These are phyloP conservation scores for Pelargonium nanum DNA, from an alignment of 345 rosid species.

Conservation along the genomic window DNA sequence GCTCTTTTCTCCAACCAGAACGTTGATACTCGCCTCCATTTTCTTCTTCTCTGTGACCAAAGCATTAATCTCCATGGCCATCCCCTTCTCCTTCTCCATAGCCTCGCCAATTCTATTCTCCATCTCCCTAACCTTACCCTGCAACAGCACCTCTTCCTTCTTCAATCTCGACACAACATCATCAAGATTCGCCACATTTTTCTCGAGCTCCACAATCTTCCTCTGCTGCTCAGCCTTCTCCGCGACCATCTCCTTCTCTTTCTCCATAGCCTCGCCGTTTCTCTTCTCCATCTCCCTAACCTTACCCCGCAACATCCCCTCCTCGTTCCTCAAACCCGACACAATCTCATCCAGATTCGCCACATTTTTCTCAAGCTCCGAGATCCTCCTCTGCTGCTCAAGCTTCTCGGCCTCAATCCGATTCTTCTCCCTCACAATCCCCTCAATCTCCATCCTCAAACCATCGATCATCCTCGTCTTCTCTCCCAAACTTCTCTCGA, in stretches of 20 bases:
- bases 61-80: constrained; percentile 27
- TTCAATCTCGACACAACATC: constrained; percentile 18
- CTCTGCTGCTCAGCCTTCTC: too few species aligned
- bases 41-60: constrained; percentile 27
- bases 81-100: constrained; percentile 23
- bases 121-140: constrained; percentile 23
- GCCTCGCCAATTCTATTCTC: constrained; percentile 35
- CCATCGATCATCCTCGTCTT: constrained; percentile 18
- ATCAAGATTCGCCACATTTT: constrained; percentile 17
- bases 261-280: constrained; percentile 25
- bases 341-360: constrained; percentile 17
- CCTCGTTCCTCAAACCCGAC: constrained; percentile 29
- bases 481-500: constrained; percentile 24
- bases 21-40: constrained; percentile 26
- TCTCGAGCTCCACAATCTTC: constrained; percentile 32
- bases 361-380: constrained; percentile 29
- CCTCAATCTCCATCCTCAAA: constrained; percentile 26
- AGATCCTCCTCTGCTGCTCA: constrained; percentile 18
- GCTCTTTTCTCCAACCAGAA: constrained; percentile 22
- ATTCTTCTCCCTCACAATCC: constrained; percentile 25
- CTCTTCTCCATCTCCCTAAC: constrained; percentile 39
- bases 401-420: constrained; percentile 27
- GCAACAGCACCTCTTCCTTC: constrained; percentile 32
- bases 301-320: constrained; percentile 20
- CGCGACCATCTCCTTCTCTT: constrained; percentile 26